phyloP scores from a whole-genome alignment of 2,329 filamentous ascomycete species.

The Aspergillus udagawae region DNA sequence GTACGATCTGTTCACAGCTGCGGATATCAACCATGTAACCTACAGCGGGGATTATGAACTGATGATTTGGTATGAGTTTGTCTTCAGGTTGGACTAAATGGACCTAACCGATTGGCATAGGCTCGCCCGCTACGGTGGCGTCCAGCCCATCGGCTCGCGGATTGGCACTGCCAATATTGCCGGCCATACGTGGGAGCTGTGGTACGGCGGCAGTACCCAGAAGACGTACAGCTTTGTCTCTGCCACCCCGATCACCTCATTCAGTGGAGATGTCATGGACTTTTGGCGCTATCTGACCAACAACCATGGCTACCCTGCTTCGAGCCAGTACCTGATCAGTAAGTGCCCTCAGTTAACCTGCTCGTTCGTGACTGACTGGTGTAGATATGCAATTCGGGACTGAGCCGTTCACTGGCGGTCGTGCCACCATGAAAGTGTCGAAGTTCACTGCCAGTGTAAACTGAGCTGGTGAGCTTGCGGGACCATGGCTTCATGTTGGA shows the following conservation, averaged over 20 bases:
- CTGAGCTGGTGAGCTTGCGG: background rate
- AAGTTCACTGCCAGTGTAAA: constrained; percentile 13
- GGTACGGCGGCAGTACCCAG: constrained; percentile 52
- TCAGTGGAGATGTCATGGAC: constrained; percentile 52
- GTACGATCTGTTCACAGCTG: constrained; percentile 56
- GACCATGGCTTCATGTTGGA: too few species aligned
- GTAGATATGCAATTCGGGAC: constrained; percentile 46
- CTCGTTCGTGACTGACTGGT: background rate
- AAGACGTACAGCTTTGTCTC: constrained; percentile 57
- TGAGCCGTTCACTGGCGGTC: constrained; percentile 52
- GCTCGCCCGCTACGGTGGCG: constrained; percentile 48
- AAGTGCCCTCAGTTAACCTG: constrained; percentile 12
- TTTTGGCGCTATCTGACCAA: constrained; percentile 53
- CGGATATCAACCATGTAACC: constrained; percentile 35
- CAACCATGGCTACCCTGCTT: constrained; percentile 44
- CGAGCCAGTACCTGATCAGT: constrained; percentile 49
- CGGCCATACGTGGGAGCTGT: constrained; percentile 53
- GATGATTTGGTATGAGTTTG: constrained; percentile 53
- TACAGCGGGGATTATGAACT: constrained; percentile 52
- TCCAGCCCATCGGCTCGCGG: constrained; percentile 51
- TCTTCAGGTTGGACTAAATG: background rate
- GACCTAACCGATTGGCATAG: constrained; percentile 1
- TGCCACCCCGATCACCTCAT: constrained; percentile 41
- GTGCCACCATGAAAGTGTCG: constrained; percentile 33
- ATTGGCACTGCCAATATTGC: constrained; percentile 50